Base-by-base conservation (phyloP, 169 alveolate species). In the Plasmodium yoelii region DNA sequence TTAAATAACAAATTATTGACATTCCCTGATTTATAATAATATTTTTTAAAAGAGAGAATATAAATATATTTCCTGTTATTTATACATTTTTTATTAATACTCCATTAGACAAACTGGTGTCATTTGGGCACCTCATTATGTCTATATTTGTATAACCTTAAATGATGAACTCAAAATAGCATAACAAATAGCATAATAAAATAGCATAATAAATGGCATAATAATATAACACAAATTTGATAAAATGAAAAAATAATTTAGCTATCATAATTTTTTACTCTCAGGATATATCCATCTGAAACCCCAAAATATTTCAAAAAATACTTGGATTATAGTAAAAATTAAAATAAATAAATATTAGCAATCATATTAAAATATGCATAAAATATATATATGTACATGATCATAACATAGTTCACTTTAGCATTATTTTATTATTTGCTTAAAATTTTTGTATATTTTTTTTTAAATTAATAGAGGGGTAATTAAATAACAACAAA, bases 281-380 rank as follows among this genome's bases (percentile, higher is more conserved):
- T 60, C 39, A 82, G 90, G 34, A 24, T 82, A 39, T 82, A 68
- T 28, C 90, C 90, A 22, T 82, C 90, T 60, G 73, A 82, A 28
- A 82, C 44, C 12, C 90, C 90, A 44, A 65, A 65, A 61, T 82
- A 68, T 82, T 82, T 82, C 57, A 82, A 82, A 55, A 82, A 82
- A 28, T 64, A 82, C 51, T 68, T 82, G 63, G 75, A 77, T 51
- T 64, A 77, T 57, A 24, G 88, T 77, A 63, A 77, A 74, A 18
- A 47, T 10, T 34, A 22, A 28, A 44, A 77, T 12, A 55, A 44
- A n/a, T 6, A 46, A 42, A 22, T 22, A 22, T 22, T 1, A 22
- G 26, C 0, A 22, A 22, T 22, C 26, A 22, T 1, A 22, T 22
- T 47, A 13, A 10, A 13, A 47, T 47, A 47, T 47, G 56, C 59